These are phyloP conservation scores for Eragrostis tef DNA, from an alignment of 202 grass and related monocot genomes.

Conservation along the genomic window DNA sequence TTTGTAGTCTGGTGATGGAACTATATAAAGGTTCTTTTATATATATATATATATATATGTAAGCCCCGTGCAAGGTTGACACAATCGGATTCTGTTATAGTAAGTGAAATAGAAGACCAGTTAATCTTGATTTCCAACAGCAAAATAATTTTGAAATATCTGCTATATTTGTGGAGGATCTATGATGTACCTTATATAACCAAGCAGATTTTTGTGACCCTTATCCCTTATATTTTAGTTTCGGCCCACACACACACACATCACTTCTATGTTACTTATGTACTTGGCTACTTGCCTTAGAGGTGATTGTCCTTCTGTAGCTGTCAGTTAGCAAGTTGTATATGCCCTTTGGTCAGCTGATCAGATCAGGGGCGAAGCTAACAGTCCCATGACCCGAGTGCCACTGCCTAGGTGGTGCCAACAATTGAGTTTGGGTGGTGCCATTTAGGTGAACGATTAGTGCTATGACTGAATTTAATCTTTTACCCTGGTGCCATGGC, in stretches of 20 bases:
- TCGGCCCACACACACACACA: not conserved
- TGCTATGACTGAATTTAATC: too few species aligned
- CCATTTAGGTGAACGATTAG: too few species aligned
- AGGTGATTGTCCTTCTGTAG: not conserved
- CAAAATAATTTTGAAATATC: not conserved
- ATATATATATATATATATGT: not conserved
- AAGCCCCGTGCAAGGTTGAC: not conserved
- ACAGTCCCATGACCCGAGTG: too few species aligned
- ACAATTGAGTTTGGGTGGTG: too few species aligned
- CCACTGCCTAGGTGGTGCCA: too few species aligned
- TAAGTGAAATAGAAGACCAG: not conserved
- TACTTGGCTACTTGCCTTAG: not conserved
- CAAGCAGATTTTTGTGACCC: not conserved
- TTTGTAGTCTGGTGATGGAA: not conserved
- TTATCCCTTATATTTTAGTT: conserved; percentile 19
- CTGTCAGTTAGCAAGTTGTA: not conserved
- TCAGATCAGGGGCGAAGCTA: too few species aligned
- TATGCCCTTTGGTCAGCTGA: not conserved
- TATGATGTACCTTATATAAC: conserved; percentile 18
- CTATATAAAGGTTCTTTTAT: not conserved
- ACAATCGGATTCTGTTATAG: conserved; percentile 18
- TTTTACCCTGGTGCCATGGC: too few species aligned
- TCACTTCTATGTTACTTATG: not conserved
- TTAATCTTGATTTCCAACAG: not conserved
- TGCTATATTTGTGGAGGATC: conserved; percentile 9